Conservation (phyloP, 2,329 filamentous ascomycete genomes). For the Didymosphaeria variabile region DNA sequence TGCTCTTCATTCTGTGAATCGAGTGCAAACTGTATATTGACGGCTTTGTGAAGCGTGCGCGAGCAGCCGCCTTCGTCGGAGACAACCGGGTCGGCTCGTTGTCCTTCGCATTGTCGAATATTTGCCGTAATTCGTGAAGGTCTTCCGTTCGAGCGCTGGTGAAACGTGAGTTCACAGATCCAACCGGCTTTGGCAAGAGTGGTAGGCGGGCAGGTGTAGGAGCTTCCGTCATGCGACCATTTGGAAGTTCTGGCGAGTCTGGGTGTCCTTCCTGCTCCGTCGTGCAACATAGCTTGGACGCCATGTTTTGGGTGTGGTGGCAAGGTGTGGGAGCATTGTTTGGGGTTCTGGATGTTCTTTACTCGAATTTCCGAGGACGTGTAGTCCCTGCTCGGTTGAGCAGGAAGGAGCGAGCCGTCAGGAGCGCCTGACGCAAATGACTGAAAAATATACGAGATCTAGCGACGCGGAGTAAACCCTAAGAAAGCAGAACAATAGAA, state of each 20-base stretch:
- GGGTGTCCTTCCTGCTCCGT: constrained; percentile 38
- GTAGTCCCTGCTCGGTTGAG: constrained; percentile 16
- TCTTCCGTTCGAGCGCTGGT: constrained; percentile 44
- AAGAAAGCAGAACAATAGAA: background rate
- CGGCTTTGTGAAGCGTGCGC: constrained; percentile 34
- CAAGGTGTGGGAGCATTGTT: constrained; percentile 7
- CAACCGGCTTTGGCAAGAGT: constrained; percentile 27
- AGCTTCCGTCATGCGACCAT: constrained; percentile 38
- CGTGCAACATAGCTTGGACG: constrained; percentile 46
- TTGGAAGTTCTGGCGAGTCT: constrained; percentile 45
- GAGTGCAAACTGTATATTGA: constrained; percentile 44
- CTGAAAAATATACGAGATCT: background rate
- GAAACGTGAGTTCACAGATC: constrained; percentile 37
- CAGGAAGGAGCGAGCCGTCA: constrained; percentile 8
- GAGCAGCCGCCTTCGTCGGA: constrained; percentile 23
- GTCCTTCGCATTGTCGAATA: constrained; percentile 42
- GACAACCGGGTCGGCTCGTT: constrained; percentile 20
- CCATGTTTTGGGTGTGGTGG: constrained; percentile 29
- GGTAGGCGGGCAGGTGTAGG: constrained; percentile 37
- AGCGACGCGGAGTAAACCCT: background rate
- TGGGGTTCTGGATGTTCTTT: constrained; percentile 4
- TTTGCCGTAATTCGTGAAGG: constrained; percentile 43
- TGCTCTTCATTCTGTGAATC: constrained; percentile 47
- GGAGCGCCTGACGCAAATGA: background rate
- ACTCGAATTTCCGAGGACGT: constrained; percentile 9